Percentiles rank a stretch among this genome's conserved stretches.
These are phyloP conservation scores for Carex parvula DNA, from an alignment of 176 grass and related monocot genomes.

Conservation along the genomic window DNA sequence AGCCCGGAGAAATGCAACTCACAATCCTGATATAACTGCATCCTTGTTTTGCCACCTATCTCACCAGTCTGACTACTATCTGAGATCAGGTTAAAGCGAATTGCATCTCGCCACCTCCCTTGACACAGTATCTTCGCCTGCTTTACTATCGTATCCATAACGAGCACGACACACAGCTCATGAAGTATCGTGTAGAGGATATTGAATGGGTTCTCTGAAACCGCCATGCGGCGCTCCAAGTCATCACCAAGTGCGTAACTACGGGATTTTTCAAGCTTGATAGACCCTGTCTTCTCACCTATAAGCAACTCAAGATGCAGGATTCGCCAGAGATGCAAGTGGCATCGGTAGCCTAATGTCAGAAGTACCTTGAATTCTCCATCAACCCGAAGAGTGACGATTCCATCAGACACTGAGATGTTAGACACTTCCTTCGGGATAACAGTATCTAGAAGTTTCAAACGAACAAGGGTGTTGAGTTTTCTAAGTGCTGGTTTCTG, in stretches of 20 bases:
- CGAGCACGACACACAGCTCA: constrained; percentile 78
- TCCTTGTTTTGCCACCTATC: constrained; percentile 37
- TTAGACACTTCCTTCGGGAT: constrained; percentile 77
- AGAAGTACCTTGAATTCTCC: constrained; percentile 94
- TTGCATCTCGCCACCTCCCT: constrained; percentile 88
- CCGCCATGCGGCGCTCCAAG: constrained; percentile 91
- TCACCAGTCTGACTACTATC: constrained; percentile 46
- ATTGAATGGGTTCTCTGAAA: constrained; percentile 63
- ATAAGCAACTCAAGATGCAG: constrained; percentile 83
- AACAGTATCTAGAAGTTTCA: constrained; percentile 65
- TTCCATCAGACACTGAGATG: constrained; percentile 62
- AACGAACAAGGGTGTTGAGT: constrained; percentile 61
- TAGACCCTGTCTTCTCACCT: constrained; percentile 69
- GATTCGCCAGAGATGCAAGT: constrained; percentile 88
- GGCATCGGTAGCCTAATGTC: constrained; percentile 78
- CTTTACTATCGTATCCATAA: constrained; percentile 80
- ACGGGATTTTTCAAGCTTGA: constrained; percentile 74
- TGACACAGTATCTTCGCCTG: constrained; percentile 61
- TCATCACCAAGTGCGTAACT: constrained; percentile 87
- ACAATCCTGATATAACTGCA: constrained; percentile 56
- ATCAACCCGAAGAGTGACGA: constrained; percentile 60
- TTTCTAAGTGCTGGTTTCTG: constrained; percentile 72
- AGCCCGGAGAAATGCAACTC: constrained; percentile 59
- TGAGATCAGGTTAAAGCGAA: constrained; percentile 66
- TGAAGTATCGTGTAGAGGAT: constrained; percentile 73